These are phyloP conservation scores for Moesziomyces sp. DNA, from an alignment of 1,284 basidiomycete genomes.

Conservation along the genomic window DNA sequence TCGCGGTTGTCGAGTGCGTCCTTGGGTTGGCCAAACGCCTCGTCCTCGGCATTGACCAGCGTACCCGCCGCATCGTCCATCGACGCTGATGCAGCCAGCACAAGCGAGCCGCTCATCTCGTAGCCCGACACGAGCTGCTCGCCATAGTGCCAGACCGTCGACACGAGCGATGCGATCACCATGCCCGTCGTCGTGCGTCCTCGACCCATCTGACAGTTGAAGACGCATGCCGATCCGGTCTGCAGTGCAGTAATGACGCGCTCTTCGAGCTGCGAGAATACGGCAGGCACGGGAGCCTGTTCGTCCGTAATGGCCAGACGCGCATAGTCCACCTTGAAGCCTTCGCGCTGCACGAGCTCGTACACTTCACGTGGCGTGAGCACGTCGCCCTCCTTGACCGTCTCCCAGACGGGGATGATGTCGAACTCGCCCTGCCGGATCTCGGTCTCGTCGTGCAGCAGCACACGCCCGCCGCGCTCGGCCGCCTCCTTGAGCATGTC, in stretches of 20 bases:
- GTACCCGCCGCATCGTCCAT: constrained; percentile 1
- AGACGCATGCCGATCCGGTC: constrained; percentile 55
- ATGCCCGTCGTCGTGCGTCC: constrained; percentile 66
- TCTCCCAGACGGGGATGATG: constrained; percentile 78
- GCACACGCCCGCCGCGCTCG: constrained; percentile 79
- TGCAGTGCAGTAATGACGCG: constrained; percentile 60
- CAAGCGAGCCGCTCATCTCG: constrained; percentile 34
- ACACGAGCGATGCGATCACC: constrained; percentile 65
- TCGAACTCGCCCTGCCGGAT: constrained; percentile 87
- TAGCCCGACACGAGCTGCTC: constrained; percentile 42
- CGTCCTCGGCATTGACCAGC: constrained; percentile 20
- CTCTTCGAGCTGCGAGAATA: constrained; percentile 64
- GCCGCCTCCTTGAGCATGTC: constrained; percentile 87
- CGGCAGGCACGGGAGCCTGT: constrained; percentile 66
- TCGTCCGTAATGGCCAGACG: constrained; percentile 67
- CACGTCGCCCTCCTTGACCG: constrained; percentile 83
- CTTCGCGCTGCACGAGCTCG: constrained; percentile 61
- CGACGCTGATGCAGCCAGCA: constrained; percentile 11
- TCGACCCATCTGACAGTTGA: constrained; percentile 68
- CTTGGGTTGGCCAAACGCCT: constrained; percentile 38
- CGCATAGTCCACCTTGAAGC: constrained; percentile 65
- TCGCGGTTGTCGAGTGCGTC: constrained; percentile 63
- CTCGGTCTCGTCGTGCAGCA: constrained; percentile 93
- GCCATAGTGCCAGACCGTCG: constrained; percentile 60
- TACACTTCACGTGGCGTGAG: constrained; percentile 84